These are phyloP conservation scores for Coemansia sp. DNA, from an alignment of 192 early-diverging fungal species.

Conservation along the genomic window DNA sequence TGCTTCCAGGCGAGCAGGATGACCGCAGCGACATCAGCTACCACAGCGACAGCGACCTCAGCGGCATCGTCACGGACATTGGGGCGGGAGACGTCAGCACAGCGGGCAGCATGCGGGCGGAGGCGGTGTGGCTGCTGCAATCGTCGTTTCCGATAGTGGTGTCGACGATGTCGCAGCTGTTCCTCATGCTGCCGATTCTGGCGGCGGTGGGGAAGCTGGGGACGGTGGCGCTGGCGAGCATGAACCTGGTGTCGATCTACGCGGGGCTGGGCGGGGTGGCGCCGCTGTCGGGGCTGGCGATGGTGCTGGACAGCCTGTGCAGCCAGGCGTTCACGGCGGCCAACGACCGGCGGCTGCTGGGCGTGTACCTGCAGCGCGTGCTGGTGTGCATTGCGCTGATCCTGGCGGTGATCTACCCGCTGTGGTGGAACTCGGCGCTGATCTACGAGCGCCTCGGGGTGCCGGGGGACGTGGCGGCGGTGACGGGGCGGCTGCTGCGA, in stretches of 20 bases:
- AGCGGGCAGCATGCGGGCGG: constrained; percentile 9
- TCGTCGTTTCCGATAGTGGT: constrained; percentile 42
- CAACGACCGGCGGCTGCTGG: constrained; percentile 61
- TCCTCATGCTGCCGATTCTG: constrained; percentile 41
- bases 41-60: constrained; percentile 10
- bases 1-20: background rate
- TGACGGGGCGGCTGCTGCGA: constrained; percentile 65
- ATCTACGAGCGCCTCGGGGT: constrained; percentile 35
- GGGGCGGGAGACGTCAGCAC: constrained; percentile 8
- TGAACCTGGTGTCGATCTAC: constrained; percentile 72
- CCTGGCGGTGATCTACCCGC: constrained; percentile 64
- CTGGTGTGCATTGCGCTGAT: constrained; percentile 69
- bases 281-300: constrained; percentile 63
- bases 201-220: constrained; percentile 61
- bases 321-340: constrained; percentile 72
- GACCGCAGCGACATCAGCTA: background rate
- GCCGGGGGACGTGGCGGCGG: constrained; percentile 64
- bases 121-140: constrained; percentile 14
- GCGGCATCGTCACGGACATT: background rate
- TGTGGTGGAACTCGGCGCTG: constrained; percentile 53
- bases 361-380: constrained; percentile 74
- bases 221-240: constrained; percentile 63
- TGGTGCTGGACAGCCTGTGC: constrained; percentile 76
- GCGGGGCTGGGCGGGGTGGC: constrained; percentile 67
- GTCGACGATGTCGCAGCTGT: constrained; percentile 35